Conservation (phyloP, 2,329 filamentous ascomycete genomes). For the Torrubiellomyces zombiae region DNA sequence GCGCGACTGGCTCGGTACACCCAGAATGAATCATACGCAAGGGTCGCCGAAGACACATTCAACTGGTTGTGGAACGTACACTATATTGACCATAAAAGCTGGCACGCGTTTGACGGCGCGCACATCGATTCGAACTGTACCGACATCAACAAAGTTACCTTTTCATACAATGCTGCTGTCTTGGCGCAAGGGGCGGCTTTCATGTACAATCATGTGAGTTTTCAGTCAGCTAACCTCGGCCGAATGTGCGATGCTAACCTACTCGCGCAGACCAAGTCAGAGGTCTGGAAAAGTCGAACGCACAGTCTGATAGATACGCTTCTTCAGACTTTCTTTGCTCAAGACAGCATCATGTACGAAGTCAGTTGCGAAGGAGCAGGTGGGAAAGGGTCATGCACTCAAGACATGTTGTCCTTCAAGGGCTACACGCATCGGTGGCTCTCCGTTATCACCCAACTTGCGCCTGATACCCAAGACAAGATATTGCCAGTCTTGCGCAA, state of each 20-base stretch:
- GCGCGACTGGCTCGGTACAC: constrained; percentile 59
- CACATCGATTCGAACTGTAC: constrained; percentile 42
- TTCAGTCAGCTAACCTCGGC: too few species aligned
- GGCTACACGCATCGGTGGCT: constrained; percentile 53
- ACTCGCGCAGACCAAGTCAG: constrained; percentile 27
- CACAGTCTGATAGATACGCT: constrained; percentile 36
- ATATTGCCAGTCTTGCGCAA: constrained; percentile 41
- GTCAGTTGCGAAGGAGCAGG: constrained; percentile 47
- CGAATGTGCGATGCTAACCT: constrained; percentile 5
- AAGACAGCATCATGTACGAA: constrained; percentile 48
- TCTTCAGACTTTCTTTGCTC: constrained; percentile 34
- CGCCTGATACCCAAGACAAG: constrained; percentile 35
- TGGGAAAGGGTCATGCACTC: constrained; percentile 38
- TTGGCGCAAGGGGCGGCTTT: constrained; percentile 46
- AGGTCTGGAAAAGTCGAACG: constrained; percentile 38
- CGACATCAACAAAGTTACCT: constrained; percentile 43
- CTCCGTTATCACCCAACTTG: constrained; percentile 41
- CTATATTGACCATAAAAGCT: constrained; percentile 42
- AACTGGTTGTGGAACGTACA: constrained; percentile 39
- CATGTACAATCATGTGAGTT: constrained; percentile 47
- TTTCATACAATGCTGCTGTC: constrained; percentile 49
- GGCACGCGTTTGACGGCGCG: constrained; percentile 48
- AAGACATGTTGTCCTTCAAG: constrained; percentile 60
- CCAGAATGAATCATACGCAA: constrained; percentile 44
- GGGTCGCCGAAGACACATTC: constrained; percentile 44